Evolutionary conservation across 345 rosid genomes (phyloP), one percentile per base, ranked within the genome.

Genomic region (Brassica incana): DNA sequence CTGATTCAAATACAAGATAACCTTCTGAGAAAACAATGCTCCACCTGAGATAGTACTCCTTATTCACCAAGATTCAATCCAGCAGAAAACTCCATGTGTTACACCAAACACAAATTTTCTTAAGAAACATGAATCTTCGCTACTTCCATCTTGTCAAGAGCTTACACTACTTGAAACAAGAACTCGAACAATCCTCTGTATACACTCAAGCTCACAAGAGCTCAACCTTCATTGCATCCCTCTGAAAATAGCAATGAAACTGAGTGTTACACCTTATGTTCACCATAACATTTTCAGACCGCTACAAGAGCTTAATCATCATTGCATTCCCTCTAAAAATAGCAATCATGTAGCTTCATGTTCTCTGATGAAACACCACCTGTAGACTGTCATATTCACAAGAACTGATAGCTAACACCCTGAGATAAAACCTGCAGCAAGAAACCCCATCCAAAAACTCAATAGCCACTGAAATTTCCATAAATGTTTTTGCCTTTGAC

Each of bases 321-420:
- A 20, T 2, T 61, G 29, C 76, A 40, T 9, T 72, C 60, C 69
- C 4, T 62, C 60, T 62, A 6, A 73, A 73, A 38, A 62, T 9
- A 73, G 9, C 76, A 61, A 6, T 5, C 10, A 61, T 27, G 76
- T 43, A 38, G 68, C 68, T 72, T 73, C 76, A 61, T 5, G n/a
- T 59, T 72, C 67, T 60, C 4, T 20, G 0, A 38, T 14, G 2
- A 61, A 5, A 8, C 67, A 61, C 5, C 8, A 3, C 3, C 10
- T 30, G 61, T 6, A 45, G 62, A 45, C 18, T n/a, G 6, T 9
- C 16, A 0, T 2, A 29, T 25, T 45, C 0, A 0, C 45, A 16
- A 16, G 50, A 74, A 64, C 43, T 3, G 0, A 30, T 0, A 30
- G 23, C 33, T 30, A 30, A 14, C 12, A 58, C 71, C 12, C 71